Evolutionary conservation across 306 rosid species (phyloP), one percentile per base, ranked within the genome.

Genomic region (Prosopis cineraria): DNA sequence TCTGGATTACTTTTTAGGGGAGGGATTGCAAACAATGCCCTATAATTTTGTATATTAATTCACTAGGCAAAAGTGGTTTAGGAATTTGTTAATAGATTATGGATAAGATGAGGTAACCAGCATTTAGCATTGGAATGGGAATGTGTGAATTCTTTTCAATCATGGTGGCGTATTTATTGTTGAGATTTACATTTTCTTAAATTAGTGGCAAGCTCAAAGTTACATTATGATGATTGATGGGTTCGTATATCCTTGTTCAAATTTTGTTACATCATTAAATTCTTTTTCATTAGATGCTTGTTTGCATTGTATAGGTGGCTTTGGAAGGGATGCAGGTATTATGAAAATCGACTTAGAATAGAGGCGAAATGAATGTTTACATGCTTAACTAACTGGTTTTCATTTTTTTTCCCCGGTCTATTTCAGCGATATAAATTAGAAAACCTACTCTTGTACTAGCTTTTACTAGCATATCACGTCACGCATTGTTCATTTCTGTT

Each of bases 21-120:
- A 65, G 82, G 79, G 47, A 55, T 73, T 41, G 22, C 65, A 12
- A 47, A 44, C 59, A 75, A 53, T 27, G 30, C 78, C 87, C 73
- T 64, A 73, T 30, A 86, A 80, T 86, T 86, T 80, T 86, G 89
- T 86, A 86, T 69, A 80, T 80, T 69, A 68, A 68, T 63, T 41
- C 69, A 44, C 69, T 68, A 76, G 77, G 64, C 24, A 71, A 43
- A 47, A 24, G 37, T 25, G 40, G 13, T 43, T n/a, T 13, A 70
- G 47, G 63, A 64, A 70, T 62, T 52, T 52, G 9, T 52, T 20
- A 2, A 2, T 20, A 52, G 25, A 30, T 25, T 34, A 69, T 7
- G 24, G 63, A 7, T 52, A n/a, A 20, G 68, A 29, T 67, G 1
- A 37, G 62, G 68, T 75, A 27, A 59, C 34, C 66, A 58, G 84